Conservation (phyloP, 108 stramenopile species). For the Craspedostauros australis region DNA sequence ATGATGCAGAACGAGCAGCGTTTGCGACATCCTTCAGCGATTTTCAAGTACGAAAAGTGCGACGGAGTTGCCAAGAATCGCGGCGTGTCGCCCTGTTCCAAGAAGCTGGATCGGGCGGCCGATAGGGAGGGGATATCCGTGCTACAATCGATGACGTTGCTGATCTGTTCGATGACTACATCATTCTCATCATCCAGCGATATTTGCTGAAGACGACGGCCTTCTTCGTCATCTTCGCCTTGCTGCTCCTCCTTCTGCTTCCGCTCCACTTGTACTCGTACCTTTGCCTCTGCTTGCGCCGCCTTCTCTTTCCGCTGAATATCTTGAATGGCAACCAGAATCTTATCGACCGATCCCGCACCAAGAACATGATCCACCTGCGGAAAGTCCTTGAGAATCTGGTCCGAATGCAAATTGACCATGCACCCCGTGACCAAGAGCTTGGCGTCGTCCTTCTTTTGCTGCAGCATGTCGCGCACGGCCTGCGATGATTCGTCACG, state of each 20-base stretch:
- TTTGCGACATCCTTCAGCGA: slow-evolving; percentile 42
- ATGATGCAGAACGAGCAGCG: slow-evolving; percentile 39
- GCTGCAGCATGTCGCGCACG: slow-evolving; percentile 15
- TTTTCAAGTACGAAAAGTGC: slow-evolving; percentile 41
- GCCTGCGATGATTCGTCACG: slow-evolving; percentile 29
- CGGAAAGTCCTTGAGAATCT: slow-evolving; percentile 28
- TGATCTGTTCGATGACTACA: background rate
- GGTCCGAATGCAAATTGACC: slow-evolving; percentile 38
- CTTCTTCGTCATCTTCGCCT: background rate
- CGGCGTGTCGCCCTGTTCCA: slow-evolving; percentile 35
- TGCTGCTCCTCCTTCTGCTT: background rate
- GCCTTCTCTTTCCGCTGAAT: slow-evolving; percentile 3
- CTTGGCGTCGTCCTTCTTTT: slow-evolving; percentile 11
- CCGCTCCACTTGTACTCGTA: no score
- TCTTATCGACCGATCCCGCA: slow-evolving; percentile 33
- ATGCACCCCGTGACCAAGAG: slow-evolving; percentile 43
- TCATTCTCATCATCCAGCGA: no score
- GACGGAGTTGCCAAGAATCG: slow-evolving; percentile 34
- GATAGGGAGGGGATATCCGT: background rate
- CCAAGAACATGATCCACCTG: slow-evolving; percentile 29
- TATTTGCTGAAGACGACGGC: no score
- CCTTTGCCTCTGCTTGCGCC: background rate
- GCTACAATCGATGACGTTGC: background rate
- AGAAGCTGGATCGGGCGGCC: slow-evolving; percentile 16
- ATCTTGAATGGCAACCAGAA: slow-evolving; percentile 22